Evolutionary conservation across 371 early-diverging fungal species (phyloP).

Genomic region (Mortierella sp.): DNA sequence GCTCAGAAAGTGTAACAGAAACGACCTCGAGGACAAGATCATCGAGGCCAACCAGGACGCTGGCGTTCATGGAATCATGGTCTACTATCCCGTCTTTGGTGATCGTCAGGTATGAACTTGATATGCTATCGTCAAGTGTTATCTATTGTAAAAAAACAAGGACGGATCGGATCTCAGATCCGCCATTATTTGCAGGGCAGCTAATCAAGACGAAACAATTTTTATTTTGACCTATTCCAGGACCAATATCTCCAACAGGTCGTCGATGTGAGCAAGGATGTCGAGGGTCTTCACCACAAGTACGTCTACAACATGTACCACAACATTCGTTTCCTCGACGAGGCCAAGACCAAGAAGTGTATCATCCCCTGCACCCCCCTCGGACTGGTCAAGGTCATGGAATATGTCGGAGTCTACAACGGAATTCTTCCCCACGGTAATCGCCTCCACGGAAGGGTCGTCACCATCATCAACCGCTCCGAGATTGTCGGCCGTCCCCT

Average conservation of each 20-base stretch:
- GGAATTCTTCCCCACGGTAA: constrained; percentile 91
- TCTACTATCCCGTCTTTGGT: constrained; percentile 96
- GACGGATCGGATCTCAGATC: background rate
- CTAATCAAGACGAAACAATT: background rate
- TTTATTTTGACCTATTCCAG: constrained; percentile 52
- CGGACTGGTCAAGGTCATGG: constrained; percentile 94
- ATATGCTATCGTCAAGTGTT: background rate
- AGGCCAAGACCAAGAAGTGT: constrained; percentile 86
- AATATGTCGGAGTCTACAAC: constrained; percentile 95
- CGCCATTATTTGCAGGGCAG: background rate
- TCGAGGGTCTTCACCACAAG: constrained; percentile 95
- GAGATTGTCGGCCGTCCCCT: constrained; percentile 98
- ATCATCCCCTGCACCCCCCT: constrained; percentile 97
- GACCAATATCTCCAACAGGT: constrained; percentile 95
- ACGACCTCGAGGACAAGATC: constrained; percentile 88
- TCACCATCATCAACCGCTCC: constrained; percentile 94
- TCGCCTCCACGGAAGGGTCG: constrained; percentile 93
- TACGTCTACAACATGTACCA: constrained; percentile 96
- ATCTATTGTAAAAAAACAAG: background rate
- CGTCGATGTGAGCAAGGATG: constrained; percentile 92
- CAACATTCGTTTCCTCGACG: constrained; percentile 93
- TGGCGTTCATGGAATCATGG: constrained; percentile 92
- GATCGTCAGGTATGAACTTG: constrained; percentile 79
- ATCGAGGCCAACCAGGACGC: constrained; percentile 90
- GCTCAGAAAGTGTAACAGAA: constrained; percentile 84